A percentile compares a stretch with the other conserved stretches of the same genome.
Conservation (phyloP, 176 grass and related monocot genomes). For the Carex myosuroides region DNA sequence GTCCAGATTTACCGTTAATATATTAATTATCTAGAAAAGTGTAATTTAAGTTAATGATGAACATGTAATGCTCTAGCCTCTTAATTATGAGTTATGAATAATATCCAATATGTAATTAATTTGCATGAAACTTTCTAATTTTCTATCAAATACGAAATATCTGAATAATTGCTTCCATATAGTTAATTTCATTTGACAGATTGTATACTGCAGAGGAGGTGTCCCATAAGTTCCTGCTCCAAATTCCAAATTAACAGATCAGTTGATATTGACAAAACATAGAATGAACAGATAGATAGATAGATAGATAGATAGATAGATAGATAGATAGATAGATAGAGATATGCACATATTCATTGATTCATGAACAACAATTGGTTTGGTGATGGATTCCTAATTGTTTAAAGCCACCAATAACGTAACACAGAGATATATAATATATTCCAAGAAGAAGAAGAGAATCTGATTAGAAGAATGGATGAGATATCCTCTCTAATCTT, state of each 20-base stretch:
- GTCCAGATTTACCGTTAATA: too few species aligned
- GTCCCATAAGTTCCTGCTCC: neutral
- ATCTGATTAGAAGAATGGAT: neutral
- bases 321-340: neutral
- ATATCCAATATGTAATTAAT: too few species aligned
- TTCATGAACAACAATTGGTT: neutral
- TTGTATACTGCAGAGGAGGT: neutral
- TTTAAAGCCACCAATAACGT: neutral
- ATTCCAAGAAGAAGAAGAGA: neutral
- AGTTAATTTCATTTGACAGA: neutral
- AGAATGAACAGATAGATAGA: neutral
- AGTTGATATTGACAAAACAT: slow-evolving; percentile 1
- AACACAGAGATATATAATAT: too few species aligned
- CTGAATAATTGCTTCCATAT: neutral
- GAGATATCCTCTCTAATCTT: neutral
- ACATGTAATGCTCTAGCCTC: too few species aligned
- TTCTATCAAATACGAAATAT: too few species aligned
- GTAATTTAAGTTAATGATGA: too few species aligned
- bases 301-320: neutral
- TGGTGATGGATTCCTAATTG: slow-evolving; percentile 8
- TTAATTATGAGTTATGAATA: too few species aligned
- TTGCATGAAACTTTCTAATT: too few species aligned
- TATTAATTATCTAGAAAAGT: too few species aligned
- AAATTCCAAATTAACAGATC: neutral
- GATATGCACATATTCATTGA: neutral